phyloP scores from a whole-genome alignment of 2,329 filamentous ascomycete species.

The Colletotrichum caudatum region DNA sequence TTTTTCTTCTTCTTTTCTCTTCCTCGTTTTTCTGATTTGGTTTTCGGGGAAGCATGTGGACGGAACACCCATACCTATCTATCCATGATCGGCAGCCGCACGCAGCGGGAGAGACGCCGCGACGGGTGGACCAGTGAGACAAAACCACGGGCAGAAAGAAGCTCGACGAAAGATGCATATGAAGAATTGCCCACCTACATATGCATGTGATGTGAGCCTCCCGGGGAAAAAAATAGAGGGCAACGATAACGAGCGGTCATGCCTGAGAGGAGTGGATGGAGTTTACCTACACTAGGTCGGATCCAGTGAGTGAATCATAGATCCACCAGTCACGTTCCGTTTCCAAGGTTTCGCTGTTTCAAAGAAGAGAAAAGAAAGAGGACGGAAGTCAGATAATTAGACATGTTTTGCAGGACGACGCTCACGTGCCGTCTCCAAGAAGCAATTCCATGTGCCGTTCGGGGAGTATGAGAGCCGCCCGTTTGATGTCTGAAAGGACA shows the following conservation, averaged over 20 bases:
- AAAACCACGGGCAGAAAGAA: not conserved
- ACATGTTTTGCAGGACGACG: not conserved
- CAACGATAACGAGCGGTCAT: slow-evolving; percentile 19
- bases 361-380: slow-evolving; percentile 1
- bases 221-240: not conserved
- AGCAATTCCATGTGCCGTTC: slow-evolving; percentile 2
- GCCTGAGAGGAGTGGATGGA: slow-evolving; percentile 18
- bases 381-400: not conserved
- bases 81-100: slow-evolving; percentile 1
- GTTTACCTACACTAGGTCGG: slow-evolving; percentile 4
- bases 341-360: slow-evolving; percentile 13
- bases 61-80: not conserved
- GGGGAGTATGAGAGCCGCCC: not conserved
- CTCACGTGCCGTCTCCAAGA: slow-evolving; percentile 27
- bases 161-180: slow-evolving; percentile 8
- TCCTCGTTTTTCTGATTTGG: not conserved
- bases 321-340: slow-evolving; percentile 3
- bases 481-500: slow-evolving; percentile 1
- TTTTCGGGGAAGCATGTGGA: not conserved
- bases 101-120: not conserved
- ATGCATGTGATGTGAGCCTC: slow-evolving; percentile 27
- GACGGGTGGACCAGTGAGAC: not conserved
- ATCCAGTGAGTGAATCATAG: not conserved
- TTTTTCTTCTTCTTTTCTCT: too few species aligned
- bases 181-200: slow-evolving; percentile 2